These are phyloP conservation scores for Clarkia xantiana DNA, from an alignment of 345 rosid species.

Conservation along the genomic window DNA sequence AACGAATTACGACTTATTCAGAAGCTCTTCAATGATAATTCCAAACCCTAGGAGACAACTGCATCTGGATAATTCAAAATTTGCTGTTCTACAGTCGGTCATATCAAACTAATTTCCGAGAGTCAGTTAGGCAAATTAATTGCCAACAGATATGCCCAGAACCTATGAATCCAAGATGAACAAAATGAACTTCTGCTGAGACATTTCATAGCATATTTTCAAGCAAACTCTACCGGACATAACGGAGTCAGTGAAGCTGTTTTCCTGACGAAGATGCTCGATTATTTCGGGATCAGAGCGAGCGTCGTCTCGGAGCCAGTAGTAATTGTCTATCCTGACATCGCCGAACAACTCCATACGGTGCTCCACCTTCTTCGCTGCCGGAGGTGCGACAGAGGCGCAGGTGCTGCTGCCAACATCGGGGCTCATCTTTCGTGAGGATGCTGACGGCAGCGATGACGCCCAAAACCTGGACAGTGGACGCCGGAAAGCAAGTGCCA, in stretches of 20 bases:
- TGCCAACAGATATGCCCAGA: too few species aligned
- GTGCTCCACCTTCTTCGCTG: conserved; percentile 69
- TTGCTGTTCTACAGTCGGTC: not conserved
- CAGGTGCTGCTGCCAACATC: not conserved
- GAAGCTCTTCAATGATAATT: too few species aligned
- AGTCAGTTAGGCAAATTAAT: not conserved
- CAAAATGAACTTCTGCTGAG: not conserved
- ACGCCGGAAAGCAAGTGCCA: too few species aligned
- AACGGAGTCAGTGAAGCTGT: conserved; percentile 36
- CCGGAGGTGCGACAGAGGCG: conserved; percentile 27
- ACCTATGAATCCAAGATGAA: too few species aligned
- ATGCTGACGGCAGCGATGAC: not conserved
- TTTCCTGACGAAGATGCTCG: conserved; percentile 55
- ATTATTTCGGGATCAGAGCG: conserved; percentile 50
- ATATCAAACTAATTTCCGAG: not conserved
- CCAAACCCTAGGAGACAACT: too few species aligned
- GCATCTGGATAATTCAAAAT: not conserved
- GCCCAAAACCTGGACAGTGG: too few species aligned
- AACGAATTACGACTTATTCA: too few species aligned
- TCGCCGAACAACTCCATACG: conserved; percentile 73
- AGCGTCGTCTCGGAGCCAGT: conserved; percentile 96
- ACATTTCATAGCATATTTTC: not conserved
- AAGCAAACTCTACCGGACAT: conserved; percentile 37
- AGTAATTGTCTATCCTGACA: conserved; percentile 59
- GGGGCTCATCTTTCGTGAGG: conserved; percentile 4